Conservation (phyloP, 352 stramenopile species). For the Globisporangium middletonii region DNA sequence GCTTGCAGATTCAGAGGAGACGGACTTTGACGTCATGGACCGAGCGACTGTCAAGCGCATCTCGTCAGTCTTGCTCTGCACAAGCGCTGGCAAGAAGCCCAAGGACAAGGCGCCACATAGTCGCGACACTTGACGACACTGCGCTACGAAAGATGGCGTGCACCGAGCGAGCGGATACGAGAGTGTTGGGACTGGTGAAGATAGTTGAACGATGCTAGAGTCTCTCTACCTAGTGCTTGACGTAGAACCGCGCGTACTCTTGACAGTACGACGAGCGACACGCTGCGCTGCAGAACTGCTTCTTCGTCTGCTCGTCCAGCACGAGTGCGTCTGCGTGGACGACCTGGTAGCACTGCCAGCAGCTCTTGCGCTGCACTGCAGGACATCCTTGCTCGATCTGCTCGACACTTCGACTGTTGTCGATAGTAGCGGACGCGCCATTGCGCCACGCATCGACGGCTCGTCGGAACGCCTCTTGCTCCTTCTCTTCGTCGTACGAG, state of each 20-base stretch:
- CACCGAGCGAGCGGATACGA: too few relatives aligned
- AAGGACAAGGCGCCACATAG: conserved; percentile 13
- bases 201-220: too few relatives aligned
- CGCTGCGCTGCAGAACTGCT: conserved; percentile 39
- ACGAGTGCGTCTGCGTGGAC: conserved; percentile 32
- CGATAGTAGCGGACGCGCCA: conserved; percentile 10
- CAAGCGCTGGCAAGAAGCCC: conserved; percentile 50
- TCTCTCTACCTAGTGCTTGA: conserved; percentile 5
- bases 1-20: conserved; percentile 40
- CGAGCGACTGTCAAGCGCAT: conserved; percentile 73
- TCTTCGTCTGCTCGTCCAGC: conserved; percentile 33
- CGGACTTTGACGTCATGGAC: conserved; percentile 73
- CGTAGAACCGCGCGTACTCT: conserved; percentile 59
- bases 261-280: conserved; percentile 38
- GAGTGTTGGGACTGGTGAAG: not conserved
- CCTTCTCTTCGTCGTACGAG: conserved; percentile 63
- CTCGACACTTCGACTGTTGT: conserved; percentile 18
- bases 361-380: conserved; percentile 48
- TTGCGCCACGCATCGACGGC: conserved; percentile 58
- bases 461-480: conserved; percentile 53
- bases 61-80: conserved; percentile 61
- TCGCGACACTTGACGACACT: not conserved
- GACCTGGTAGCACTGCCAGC: conserved; percentile 80
- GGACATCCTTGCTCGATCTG: conserved; percentile 42
- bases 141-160: too few relatives aligned